Conservation (phyloP, 768 basidiomycete species). For the Phylloporus sp. region DNA sequence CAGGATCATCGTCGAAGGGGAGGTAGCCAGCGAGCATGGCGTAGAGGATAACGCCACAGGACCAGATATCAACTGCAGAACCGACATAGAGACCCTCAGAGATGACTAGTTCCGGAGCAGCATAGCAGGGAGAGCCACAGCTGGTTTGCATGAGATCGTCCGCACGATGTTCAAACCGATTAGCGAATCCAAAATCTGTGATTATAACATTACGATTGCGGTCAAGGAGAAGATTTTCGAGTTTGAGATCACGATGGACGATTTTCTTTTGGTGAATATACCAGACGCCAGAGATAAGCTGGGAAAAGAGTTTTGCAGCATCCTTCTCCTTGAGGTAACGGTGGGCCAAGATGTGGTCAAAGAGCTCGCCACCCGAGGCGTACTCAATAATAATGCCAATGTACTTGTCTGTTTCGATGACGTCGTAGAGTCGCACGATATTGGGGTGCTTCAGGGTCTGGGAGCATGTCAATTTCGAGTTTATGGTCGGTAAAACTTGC, state of each 20-base stretch:
- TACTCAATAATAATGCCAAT: conserved; percentile 99
- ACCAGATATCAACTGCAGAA: conserved; percentile 97
- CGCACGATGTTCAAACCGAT: conserved; percentile 87
- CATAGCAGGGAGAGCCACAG: conserved; percentile 97
- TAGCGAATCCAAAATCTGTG: conserved; percentile 99
- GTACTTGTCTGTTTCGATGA: conserved; percentile 99
- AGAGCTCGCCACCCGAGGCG: conserved; percentile 96
- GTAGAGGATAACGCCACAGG: conserved; percentile 92
- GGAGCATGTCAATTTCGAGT: conserved; percentile 7
- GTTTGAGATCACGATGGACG: conserved; percentile 97
- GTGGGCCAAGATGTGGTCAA: conserved; percentile 98
- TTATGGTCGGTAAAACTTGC: conserved; percentile 21
- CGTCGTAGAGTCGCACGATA: conserved; percentile 96
- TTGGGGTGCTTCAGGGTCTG: conserved; percentile 96
- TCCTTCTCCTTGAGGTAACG: conserved; percentile 93
- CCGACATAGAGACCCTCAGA: conserved; percentile 96
- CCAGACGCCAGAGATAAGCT: conserved; percentile 97
- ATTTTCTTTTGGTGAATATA: conserved; percentile 99
- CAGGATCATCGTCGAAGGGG: conserved; percentile 99
- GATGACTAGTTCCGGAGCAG: conserved; percentile 96
- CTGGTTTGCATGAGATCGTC: conserved; percentile 99
- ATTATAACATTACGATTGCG: conserved; percentile 98
- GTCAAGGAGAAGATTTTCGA: conserved; percentile 96
- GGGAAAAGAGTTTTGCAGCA: conserved; percentile 93
- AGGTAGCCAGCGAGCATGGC: conserved; percentile 97